A percentile compares a stretch with the other conserved stretches of the same genome.
These are phyloP conservation scores for Xylariaceae sp. DNA, from an alignment of 2,329 filamentous ascomycete species.

Conservation along the genomic window DNA sequence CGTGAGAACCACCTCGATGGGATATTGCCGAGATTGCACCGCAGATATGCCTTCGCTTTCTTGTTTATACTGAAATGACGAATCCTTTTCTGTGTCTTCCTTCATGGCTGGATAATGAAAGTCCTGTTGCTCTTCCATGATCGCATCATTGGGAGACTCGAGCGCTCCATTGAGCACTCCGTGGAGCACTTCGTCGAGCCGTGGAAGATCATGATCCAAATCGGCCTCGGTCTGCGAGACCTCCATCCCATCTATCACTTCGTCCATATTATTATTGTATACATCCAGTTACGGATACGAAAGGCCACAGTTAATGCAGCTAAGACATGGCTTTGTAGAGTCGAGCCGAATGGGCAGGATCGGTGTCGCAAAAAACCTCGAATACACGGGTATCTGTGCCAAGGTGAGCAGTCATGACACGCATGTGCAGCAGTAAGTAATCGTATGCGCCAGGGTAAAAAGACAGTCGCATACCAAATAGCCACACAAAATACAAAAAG, in stretches of 20 bases:
- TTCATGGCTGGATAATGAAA: background rate
- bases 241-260: background rate
- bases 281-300: background rate
- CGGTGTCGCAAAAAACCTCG: background rate
- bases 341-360: background rate
- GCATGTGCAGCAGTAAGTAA: background rate
- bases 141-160: background rate
- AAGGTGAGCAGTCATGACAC: background rate
- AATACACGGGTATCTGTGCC: background rate
- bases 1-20: constrained; percentile 36
- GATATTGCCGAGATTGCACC: constrained; percentile 12
- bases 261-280: background rate
- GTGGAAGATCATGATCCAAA: background rate
- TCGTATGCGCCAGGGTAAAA: background rate
- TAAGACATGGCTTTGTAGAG: background rate
- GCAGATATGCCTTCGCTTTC: background rate
- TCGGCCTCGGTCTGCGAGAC: background rate
- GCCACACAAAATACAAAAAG: background rate
- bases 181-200: background rate
- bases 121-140: background rate
- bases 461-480: background rate
- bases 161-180: background rate
- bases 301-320: background rate
- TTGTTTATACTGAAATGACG: background rate
- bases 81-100: background rate